Evolutionary conservation across 768 basidiomycete genomes (phyloP), one percentile per base, ranked within the genome.

Genomic region (Lactarius evosmus): DNA sequence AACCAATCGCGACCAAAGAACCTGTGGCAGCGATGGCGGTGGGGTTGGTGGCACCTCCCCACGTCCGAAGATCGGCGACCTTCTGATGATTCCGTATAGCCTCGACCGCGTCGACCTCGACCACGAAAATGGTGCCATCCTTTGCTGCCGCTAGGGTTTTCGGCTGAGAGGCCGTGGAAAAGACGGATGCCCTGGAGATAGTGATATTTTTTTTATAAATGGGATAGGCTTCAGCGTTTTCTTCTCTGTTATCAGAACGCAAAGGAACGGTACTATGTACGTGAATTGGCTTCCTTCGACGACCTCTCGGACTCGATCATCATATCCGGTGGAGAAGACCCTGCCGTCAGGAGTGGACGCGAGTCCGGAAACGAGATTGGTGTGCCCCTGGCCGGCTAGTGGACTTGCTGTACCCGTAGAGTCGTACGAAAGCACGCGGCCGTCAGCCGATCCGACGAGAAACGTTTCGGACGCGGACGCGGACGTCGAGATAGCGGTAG

Each of bases 391-490:
- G 4, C 95, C 94, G 27, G 73, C 72, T 14, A 92, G 74, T 16
- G 73, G 69, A 7, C 74, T 72, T 19, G 81, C 83, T 59, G 79
- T 79, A 36, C 79, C 80, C 3, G 76, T 69, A 0, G 80, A 76
- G 17, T 85, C 81, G 72, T 88, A 92, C 2, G 86, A 80, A 53
- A 87, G 78, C 1, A 86, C 76, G 16, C 91, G 86, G 1, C 94
- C 93, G 65, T 93, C 91, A 4, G 88, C 86, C 0, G 88, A 86
- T 19, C 94, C 94, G 0, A 86, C 82, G 61, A 94, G 78, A 78
- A 96, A 92, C 0, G 92, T 93, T n/a, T 72, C 73, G 1, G 79
- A 72, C 2, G 73, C 71, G 0, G 73, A 69, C 0, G 81, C 72
- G 1, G 83, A 73, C 19, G 46, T 60, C 36, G 63, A 40, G 53